Conservation (phyloP, 1,284 basidiomycete genomes). For the Marasmius oreades region DNA sequence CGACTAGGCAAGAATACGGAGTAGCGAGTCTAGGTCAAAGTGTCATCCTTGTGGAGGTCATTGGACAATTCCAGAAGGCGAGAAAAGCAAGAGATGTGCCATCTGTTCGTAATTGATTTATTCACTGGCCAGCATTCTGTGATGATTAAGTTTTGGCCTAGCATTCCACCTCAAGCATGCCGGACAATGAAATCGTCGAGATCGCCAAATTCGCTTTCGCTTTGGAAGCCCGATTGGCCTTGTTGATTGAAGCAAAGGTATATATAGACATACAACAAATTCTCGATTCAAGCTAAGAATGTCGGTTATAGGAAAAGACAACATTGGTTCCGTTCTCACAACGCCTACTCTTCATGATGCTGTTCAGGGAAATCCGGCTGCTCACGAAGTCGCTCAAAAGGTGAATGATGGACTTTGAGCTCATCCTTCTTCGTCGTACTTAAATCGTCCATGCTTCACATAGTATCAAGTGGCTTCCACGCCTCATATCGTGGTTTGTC, state of each 20-base stretch:
- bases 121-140: background rate
- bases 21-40: conserved; percentile 62
- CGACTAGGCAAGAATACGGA: conserved; percentile 29
- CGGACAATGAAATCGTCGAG: conserved; percentile 32
- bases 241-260: conserved; percentile 63
- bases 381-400: conserved; percentile 56
- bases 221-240: conserved; percentile 56
- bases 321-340: conserved; percentile 49
- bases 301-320: conserved; percentile 45
- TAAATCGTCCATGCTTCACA: conserved; percentile 3
- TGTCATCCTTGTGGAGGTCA: conserved; percentile 61
- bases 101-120: conserved; percentile 26
- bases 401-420: conserved; percentile 35
- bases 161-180: background rate
- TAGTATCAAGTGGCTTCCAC: conserved; percentile 57
- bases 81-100: conserved; percentile 37
- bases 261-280: background rate
- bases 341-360: conserved; percentile 49
- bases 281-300: background rate
- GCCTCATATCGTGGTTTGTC: conserved; percentile 49
- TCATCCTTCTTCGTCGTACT: background rate
- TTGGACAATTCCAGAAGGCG: conserved; percentile 45
- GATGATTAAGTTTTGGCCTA: background rate
- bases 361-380: conserved; percentile 61
- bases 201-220: conserved; percentile 47